Conservation (phyloP, 148 eudicot genomes). For the Amaranthus hypochondriacus region DNA sequence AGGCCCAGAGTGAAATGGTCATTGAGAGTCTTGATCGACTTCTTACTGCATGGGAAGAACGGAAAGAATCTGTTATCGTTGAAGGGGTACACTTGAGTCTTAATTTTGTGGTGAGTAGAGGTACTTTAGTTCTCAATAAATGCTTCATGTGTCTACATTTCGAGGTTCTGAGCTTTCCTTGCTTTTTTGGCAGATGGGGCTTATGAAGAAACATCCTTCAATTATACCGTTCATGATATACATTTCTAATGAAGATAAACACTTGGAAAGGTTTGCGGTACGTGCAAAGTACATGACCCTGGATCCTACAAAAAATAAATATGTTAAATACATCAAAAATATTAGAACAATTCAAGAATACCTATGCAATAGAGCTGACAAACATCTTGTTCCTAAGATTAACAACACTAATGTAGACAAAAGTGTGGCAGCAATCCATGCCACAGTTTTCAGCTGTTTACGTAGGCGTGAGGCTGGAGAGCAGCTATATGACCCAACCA, state of each 20-base stretch:
- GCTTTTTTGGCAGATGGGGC: conserved; percentile 73
- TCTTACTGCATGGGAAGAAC: conserved; percentile 89
- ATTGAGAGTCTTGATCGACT: conserved; percentile 94
- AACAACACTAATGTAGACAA: conserved; percentile 94
- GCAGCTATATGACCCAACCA: conserved; percentile 62
- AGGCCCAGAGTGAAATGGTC: conserved; percentile 99
- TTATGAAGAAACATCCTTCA: conserved; percentile 97
- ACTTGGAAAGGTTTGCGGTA: conserved; percentile 92
- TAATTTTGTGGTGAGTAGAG: conserved; percentile 74
- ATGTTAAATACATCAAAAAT: conserved; percentile 84
- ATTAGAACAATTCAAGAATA: conserved; percentile 91
- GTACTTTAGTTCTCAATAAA: neutral
- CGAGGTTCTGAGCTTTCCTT: conserved; percentile 3
- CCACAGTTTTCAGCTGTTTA: conserved; percentile 82
- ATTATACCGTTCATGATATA: conserved; percentile 95
- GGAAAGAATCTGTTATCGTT: conserved; percentile 91
- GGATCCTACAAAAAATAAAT: conserved; percentile 86
- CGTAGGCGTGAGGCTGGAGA: conserved; percentile 84
- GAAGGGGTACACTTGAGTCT: conserved; percentile 99
- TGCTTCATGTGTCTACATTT: neutral
- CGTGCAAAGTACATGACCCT: conserved; percentile 97
- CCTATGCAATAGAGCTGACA: conserved; percentile 87
- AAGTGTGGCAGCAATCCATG: conserved; percentile 92
- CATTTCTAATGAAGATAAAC: conserved; percentile 88
- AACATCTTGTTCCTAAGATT: conserved; percentile 91